These are phyloP conservation scores for Coprinellus micaceus DNA, from an alignment of 768 basidiomycete genomes.

Conservation along the genomic window DNA sequence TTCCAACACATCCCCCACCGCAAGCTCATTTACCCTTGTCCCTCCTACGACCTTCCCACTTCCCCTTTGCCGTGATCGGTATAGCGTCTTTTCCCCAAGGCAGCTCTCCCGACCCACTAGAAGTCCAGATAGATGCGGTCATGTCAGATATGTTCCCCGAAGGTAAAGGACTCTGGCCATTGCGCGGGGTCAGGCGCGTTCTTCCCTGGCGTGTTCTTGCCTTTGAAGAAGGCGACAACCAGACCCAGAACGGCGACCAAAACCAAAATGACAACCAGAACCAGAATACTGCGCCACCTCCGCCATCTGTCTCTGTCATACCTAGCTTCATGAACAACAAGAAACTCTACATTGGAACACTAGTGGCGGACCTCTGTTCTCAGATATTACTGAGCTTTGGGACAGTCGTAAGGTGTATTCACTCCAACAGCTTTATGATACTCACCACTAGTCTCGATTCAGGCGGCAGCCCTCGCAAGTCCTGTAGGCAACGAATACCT, in stretches of 20 bases:
- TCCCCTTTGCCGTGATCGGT: constrained; percentile 86
- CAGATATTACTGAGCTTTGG: constrained; percentile 84
- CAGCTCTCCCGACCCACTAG: constrained; percentile 49
- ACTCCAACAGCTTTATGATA: background rate
- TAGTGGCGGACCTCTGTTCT: constrained; percentile 87
- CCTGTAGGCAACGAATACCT: constrained; percentile 84
- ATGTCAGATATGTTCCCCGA: constrained; percentile 65
- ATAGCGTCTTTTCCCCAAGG: constrained; percentile 66
- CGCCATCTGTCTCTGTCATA: constrained; percentile 70
- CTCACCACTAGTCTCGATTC: constrained; percentile 10
- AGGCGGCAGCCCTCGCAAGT: constrained; percentile 80
- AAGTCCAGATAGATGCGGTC: constrained; percentile 62
- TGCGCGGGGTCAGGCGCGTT: no score
- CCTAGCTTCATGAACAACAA: constrained; percentile 87
- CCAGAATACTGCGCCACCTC: constrained; percentile 51
- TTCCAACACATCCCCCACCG: constrained; percentile 71
- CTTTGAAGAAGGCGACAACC: constrained; percentile 76
- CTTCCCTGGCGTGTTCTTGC: constrained; percentile 82
- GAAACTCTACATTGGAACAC: constrained; percentile 80
- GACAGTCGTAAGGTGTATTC: constrained; percentile 56
- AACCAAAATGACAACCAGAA: no score
- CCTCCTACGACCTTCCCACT: constrained; percentile 74
- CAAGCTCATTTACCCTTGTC: constrained; percentile 63
- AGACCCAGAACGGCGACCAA: no score
- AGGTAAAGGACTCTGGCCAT: no score